These are phyloP conservation scores for Liquidambar formosana DNA, from an alignment of 164 flowering plant species.

Conservation along the genomic window DNA sequence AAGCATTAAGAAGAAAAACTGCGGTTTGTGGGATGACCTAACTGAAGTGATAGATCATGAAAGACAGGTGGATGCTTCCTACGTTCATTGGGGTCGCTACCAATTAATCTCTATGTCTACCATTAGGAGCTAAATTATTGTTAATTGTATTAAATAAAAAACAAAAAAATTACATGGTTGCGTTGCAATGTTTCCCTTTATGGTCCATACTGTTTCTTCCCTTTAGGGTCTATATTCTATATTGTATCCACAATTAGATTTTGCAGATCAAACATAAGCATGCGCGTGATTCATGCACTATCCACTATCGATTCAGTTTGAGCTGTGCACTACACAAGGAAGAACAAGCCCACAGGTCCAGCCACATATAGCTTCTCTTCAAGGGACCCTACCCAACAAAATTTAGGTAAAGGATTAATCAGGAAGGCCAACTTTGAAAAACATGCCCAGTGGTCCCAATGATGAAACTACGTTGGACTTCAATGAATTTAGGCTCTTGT, in stretches of 20 bases:
- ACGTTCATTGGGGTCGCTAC: not conserved
- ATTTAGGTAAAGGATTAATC: not conserved
- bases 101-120: constrained; percentile 13
- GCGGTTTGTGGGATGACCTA: constrained; percentile 17
- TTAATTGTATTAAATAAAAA: not conserved
- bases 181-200: not conserved
- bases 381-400: not conserved
- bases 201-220: not conserved
- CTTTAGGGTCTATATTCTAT: not conserved
- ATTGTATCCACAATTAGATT: constrained; percentile 7
- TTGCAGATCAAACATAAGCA: constrained; percentile 5
- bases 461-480: not conserved
- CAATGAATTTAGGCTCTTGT: not conserved
- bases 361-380: not conserved
- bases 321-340: not conserved
- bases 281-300: not conserved
- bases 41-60: constrained; percentile 15
- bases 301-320: not conserved
- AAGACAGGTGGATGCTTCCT: not conserved
- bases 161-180: not conserved
- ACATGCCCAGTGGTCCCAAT: not conserved
- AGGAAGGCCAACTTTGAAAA: not conserved
- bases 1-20: not conserved
- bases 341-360: not conserved
- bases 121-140: constrained; percentile 11